Conservation (phyloP, 2,329 filamentous ascomycete genomes). For the Cytospora mali region DNA sequence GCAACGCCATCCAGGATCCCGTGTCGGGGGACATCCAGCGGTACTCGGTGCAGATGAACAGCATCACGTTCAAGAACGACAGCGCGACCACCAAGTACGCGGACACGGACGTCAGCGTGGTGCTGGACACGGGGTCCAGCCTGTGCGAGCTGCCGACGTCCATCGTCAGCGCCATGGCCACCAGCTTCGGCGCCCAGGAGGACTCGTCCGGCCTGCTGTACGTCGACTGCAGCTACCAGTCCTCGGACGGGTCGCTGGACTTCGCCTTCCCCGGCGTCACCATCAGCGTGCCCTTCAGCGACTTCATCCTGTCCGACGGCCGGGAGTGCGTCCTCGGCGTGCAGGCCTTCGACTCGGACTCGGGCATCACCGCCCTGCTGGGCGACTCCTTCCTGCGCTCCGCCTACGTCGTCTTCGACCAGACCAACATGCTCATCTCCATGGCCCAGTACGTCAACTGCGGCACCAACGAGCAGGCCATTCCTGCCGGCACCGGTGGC, state of each 20-base stretch:
- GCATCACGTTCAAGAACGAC: conserved; percentile 40
- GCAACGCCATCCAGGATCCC: conserved; percentile 35
- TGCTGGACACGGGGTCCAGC: conserved; percentile 69
- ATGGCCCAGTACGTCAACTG: conserved; percentile 39
- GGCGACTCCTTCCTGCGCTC: conserved; percentile 39
- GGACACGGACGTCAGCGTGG: conserved; percentile 46
- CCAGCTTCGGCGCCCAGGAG: conserved; percentile 48
- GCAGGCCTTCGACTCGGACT: conserved; percentile 30
- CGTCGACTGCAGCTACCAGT: conserved; percentile 42
- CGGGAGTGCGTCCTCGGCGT: conserved; percentile 31
- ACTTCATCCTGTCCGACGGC: conserved; percentile 38
- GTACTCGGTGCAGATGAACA: conserved; percentile 48
- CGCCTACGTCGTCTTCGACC: conserved; percentile 39
- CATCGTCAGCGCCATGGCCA: conserved; percentile 51
- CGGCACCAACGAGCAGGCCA: conserved; percentile 35
- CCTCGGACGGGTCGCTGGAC: conserved; percentile 39
- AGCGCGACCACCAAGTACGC: conserved; percentile 31
- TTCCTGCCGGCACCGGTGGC: conserved; percentile 28
- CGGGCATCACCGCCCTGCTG: conserved; percentile 32
- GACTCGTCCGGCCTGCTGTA: conserved; percentile 46
- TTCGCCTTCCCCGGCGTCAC: conserved; percentile 43
- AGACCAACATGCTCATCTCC: conserved; percentile 36
- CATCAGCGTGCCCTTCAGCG: conserved; percentile 43
- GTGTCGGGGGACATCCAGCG: conserved; percentile 36
- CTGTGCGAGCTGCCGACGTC: conserved; percentile 65